phyloP scores from a whole-genome alignment of 805 yeast genomes.

The Ogataea trehalophila region DNA sequence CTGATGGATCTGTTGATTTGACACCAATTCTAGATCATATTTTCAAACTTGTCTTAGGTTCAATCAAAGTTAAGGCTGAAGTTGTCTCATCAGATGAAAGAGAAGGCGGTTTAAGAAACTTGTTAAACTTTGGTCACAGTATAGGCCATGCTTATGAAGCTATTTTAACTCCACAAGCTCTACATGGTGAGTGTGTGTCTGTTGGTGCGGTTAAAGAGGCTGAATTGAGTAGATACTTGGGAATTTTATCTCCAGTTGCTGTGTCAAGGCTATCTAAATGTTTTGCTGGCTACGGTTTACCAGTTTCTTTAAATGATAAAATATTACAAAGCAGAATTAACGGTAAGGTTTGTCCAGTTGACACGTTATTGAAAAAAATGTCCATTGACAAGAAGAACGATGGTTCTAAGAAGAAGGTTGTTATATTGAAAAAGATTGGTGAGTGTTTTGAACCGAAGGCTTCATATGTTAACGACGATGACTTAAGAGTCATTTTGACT shows the following conservation, averaged over 20 bases:
- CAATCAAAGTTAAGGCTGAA: slow-evolving; percentile 85
- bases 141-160: slow-evolving; percentile 99
- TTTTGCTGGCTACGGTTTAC: slow-evolving; percentile 80
- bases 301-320: slow-evolving; percentile 71
- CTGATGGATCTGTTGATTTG: slow-evolving; percentile 54
- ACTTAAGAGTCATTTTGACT: slow-evolving; percentile 73
- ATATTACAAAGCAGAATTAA: slow-evolving; percentile 64
- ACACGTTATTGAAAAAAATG: slow-evolving; percentile 74
- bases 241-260: slow-evolving; percentile 85
- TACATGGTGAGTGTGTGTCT: slow-evolving; percentile 99
- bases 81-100: slow-evolving; percentile 94
- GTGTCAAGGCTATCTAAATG: slow-evolving; percentile 86
- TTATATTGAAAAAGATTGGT: slow-evolving; percentile 78
- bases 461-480: slow-evolving; percentile 75
- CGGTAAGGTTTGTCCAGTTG: slow-evolving; percentile 71
- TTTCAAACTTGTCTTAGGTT: slow-evolving; percentile 73
- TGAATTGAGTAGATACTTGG: slow-evolving; percentile 87
- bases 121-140: slow-evolving; percentile 92
- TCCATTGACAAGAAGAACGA: slow-evolving; percentile 95
- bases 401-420: slow-evolving; percentile 85
- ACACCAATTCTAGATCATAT: slow-evolving; percentile 67
- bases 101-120: slow-evolving; percentile 88
- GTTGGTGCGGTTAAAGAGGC: slow-evolving; percentile 94
- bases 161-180: slow-evolving; percentile 90
- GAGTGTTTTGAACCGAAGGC: slow-evolving; percentile 86